Evolutionary conservation across 2,329 filamentous ascomycete species (phyloP).

Genomic region (Mollisiaceae sp.): DNA sequence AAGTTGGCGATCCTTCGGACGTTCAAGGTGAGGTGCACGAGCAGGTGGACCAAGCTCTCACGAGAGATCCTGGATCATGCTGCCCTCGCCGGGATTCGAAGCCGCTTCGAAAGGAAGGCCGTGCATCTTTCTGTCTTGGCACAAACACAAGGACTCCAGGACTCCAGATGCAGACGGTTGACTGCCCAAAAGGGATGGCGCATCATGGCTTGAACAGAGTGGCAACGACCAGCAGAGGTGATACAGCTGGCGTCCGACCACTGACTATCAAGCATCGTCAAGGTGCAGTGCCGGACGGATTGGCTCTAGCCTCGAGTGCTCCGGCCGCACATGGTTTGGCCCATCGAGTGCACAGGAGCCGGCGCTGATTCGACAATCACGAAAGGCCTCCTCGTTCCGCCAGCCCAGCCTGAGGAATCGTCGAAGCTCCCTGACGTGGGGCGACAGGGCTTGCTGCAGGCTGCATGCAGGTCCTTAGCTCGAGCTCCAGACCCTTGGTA

Average conservation of each 20-base stretch:
- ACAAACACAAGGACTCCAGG: neutral
- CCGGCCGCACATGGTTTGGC: neutral
- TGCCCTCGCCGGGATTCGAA: conserved; percentile 1
- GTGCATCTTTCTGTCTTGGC: conserved; percentile 8
- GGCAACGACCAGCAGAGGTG: neutral
- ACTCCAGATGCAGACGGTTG: conserved; percentile 6
- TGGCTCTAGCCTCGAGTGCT: neutral
- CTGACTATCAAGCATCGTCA: neutral
- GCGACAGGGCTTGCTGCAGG: neutral
- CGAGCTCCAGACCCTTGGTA: conserved; percentile 22
- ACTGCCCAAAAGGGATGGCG: conserved; percentile 2
- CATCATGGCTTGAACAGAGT: conserved; percentile 7
- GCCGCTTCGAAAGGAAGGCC: conserved; percentile 6
- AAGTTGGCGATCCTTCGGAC: conserved; percentile 6
- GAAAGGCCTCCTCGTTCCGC: neutral
- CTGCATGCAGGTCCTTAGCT: conserved; percentile 22
- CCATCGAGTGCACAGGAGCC: neutral
- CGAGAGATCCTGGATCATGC: neutral
- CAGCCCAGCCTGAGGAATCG: neutral
- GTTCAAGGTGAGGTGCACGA: neutral
- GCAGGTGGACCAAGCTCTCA: conserved; percentile 12
- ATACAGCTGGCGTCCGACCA: conserved; percentile 8
- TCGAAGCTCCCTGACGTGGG: neutral
- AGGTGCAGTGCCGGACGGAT: neutral
- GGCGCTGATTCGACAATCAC: neutral